phyloP scores from a whole-genome alignment of 83 land plant genomes.

The Thuja plicata region DNA sequence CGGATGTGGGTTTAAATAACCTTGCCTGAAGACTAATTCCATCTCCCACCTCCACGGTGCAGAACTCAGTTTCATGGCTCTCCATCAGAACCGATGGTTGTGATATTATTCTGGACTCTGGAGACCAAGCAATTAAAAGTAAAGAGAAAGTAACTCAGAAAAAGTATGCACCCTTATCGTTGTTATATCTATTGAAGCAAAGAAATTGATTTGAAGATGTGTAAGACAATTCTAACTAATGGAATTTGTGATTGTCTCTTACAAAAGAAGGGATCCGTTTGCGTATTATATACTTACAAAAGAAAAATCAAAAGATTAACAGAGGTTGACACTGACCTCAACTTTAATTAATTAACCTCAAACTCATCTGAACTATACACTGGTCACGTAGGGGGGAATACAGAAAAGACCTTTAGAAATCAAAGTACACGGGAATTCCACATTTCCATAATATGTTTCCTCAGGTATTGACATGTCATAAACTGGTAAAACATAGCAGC shows the following conservation, averaged over 20 bases:
- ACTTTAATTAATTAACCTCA: background rate
- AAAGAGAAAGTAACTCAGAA: background rate
- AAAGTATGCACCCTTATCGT: background rate
- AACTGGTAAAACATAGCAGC: too few relatives aligned
- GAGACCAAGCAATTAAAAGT: background rate
- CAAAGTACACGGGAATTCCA: background rate
- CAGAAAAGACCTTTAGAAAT: too few relatives aligned
- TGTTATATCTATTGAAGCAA: background rate
- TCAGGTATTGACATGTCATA: too few relatives aligned
- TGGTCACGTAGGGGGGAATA: background rate
- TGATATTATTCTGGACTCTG: background rate
- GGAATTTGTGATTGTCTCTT: background rate
- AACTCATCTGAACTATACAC: background rate
- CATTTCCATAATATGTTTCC: too few relatives aligned
- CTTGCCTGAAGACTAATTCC: constrained; percentile 45
- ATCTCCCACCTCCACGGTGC: constrained; percentile 40
- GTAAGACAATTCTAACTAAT: background rate
- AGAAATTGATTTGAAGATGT: too few relatives aligned
- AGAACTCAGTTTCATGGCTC: constrained; percentile 22
- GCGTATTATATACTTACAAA: background rate
- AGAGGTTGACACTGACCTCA: background rate
- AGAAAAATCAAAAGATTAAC: background rate
- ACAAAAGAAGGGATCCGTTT: background rate
- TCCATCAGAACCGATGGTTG: background rate
- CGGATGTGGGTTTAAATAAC: constrained; percentile 40